A percentile compares a stretch with the other conserved stretches of the same genome.
Conservation (phyloP, 352 stramenopile genomes). For the Pythium apleroticum region DNA sequence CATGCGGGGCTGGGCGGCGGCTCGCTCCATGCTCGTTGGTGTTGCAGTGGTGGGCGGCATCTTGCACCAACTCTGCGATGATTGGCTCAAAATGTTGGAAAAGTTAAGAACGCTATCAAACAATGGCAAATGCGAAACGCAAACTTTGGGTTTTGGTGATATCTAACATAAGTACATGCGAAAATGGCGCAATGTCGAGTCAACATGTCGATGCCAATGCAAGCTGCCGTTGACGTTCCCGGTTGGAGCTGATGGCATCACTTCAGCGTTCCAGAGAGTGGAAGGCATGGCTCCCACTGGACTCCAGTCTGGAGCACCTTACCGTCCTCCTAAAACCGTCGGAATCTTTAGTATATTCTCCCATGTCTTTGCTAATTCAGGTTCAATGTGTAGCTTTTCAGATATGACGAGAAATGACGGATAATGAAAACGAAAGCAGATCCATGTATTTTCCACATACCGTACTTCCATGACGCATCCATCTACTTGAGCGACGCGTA, state of each 20-base stretch:
- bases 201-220: background rate
- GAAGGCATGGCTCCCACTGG: no score
- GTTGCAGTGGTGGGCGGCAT: slow-evolving; percentile 3
- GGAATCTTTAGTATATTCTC: no score
- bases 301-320: no score
- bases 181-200: background rate
- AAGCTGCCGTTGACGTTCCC: background rate
- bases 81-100: background rate
- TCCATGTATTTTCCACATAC: background rate
- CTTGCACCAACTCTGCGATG: background rate
- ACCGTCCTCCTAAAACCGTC: no score
- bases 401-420: no score
- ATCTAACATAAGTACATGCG: background rate
- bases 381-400: no score
- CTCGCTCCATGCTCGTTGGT: background rate
- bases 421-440: background rate
- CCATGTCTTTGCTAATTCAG: no score
- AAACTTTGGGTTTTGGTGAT: background rate
- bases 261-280: background rate
- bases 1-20: background rate
- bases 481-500: slow-evolving; percentile 35
- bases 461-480: background rate
- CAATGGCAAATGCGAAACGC: background rate
- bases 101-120: slow-evolving; percentile 2
- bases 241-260: background rate